phyloP scores from a whole-genome alignment of 2,329 filamentous ascomycete genomes.

The Talaromyces atroroseus region DNA sequence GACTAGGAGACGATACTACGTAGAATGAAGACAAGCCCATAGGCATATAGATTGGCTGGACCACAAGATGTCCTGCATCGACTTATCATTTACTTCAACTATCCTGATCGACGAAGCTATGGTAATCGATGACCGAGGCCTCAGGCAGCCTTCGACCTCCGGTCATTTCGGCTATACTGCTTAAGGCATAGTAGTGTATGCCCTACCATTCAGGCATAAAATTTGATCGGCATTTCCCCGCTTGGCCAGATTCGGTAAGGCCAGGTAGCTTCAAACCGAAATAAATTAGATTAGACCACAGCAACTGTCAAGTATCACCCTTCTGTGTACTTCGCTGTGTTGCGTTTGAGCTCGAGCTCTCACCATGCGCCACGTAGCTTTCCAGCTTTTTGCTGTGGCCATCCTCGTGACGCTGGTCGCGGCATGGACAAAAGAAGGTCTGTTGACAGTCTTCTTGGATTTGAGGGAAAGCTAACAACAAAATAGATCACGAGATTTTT shows the following conservation, averaged over 20 bases:
- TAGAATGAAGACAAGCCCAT: too few relatives aligned
- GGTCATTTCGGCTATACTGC: not conserved
- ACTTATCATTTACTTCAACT: not conserved
- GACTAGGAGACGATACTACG: too few relatives aligned
- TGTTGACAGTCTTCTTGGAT: slow-evolving; percentile 22
- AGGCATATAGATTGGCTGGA: too few relatives aligned
- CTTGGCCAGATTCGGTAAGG: not conserved
- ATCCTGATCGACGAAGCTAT: not conserved
- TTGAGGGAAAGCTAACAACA: not conserved
- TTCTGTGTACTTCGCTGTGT: not conserved
- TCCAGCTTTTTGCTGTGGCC: slow-evolving; percentile 64
- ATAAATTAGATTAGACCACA: not conserved
- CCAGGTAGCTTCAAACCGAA: not conserved
- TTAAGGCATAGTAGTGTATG: slow-evolving; percentile 19
- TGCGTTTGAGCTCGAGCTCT: not conserved
- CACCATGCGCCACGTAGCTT: slow-evolving; percentile 64
- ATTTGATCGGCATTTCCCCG: too few relatives aligned
- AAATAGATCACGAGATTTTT: slow-evolving; percentile 91
- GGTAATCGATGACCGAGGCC: too few relatives aligned
- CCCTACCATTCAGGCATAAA: not conserved
- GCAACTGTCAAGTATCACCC: not conserved
- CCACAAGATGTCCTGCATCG: too few relatives aligned
- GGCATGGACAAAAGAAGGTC: slow-evolving; percentile 84
- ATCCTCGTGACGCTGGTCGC: slow-evolving; percentile 62
- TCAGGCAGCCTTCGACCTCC: too few relatives aligned